Evolutionary conservation across 2,329 filamentous ascomycete species (phyloP).

Genomic region (Fusarium secorum): DNA sequence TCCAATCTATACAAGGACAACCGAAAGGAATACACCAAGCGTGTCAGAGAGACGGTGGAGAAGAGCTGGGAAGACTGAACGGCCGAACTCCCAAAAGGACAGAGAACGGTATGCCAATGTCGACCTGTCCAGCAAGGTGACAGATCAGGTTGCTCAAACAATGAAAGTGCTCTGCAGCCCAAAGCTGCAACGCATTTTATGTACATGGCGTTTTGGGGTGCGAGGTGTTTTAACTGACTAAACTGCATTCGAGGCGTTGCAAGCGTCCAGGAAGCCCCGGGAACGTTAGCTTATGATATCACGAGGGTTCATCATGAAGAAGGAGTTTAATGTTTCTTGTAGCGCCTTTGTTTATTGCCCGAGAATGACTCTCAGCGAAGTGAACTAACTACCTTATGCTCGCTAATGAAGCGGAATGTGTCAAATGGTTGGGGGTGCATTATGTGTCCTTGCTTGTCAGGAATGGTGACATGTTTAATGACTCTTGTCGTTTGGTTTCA

Average conservation of each 20-base stretch:
- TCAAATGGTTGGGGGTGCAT: not conserved
- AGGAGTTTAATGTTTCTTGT: conserved; percentile 38
- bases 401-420: not conserved
- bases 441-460: conserved; percentile 1
- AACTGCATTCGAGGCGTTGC: conserved; percentile 46
- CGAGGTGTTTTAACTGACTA: conserved; percentile 42
- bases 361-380: not conserved
- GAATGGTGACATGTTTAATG: conserved; percentile 13
- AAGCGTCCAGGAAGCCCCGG: conserved; percentile 30
- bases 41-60: conserved; percentile 95
- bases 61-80: conserved; percentile 96
- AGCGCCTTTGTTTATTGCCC: not conserved
- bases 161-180: conserved; percentile 3
- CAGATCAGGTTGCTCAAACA: conserved; percentile 21
- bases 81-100: conserved; percentile 4
- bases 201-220: conserved; percentile 45
- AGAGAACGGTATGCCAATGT: conserved; percentile 36
- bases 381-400: not conserved
- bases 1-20: conserved; percentile 99
- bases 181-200: conserved; percentile 19
- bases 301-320: conserved; percentile 36
- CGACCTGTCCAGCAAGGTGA: conserved; percentile 25
- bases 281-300: conserved; percentile 39
- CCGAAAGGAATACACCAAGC: conserved; percentile 93
- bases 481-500: not conserved